Evolutionary conservation across 768 basidiomycete species (phyloP), one percentile per base, ranked within the genome.

Genomic region (Russula foetens): DNA sequence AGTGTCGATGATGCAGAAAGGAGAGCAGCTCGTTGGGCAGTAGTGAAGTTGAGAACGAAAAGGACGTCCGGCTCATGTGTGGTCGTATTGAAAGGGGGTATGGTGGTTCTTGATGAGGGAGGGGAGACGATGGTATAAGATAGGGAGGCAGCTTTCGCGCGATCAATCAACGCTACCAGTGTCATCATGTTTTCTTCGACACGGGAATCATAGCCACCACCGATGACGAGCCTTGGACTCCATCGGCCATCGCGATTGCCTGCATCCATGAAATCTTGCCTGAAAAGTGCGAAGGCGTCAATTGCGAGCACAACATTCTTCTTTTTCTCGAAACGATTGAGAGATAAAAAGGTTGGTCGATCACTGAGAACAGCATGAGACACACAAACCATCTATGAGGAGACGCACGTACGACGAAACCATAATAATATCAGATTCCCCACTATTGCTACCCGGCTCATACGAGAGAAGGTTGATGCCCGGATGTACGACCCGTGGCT

Each of bases 251-350:
- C 70, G 55, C 1, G 60, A 59, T 21, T 9, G 35, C 26, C 60
- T 66, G 48, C 31, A 23, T 17, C 38, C 7, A 61, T 56, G 14
- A 72, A 53, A 17, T 64, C 70, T 46, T 71, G 72, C 43, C 74
- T 73, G 39, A 92, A 71, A 14, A 74, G 71, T 1, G 88, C 84
- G 67, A 94, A 98, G 0, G 95, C 76, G 45, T 84, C 74, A 7
- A 98, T 76, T 0, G 95, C 97, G 2, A 99, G 77, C 1, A 81
- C 81, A 0, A 79, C 80, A 66, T 98, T 96, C 75, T 99, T 99
- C 78, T 98, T 98, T 68, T 80, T 83, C 73, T 99, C 97, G 69
- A 96, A 98, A 2, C 96, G 88, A 70, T 99, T 98, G 38, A 98
- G 75, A 5, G 95, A 92, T 0, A 98, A 69, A 4, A 98, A 72